These are phyloP conservation scores for Scheffersomyces stipitis DNA, from an alignment of 805 yeast species.

Conservation along the genomic window DNA sequence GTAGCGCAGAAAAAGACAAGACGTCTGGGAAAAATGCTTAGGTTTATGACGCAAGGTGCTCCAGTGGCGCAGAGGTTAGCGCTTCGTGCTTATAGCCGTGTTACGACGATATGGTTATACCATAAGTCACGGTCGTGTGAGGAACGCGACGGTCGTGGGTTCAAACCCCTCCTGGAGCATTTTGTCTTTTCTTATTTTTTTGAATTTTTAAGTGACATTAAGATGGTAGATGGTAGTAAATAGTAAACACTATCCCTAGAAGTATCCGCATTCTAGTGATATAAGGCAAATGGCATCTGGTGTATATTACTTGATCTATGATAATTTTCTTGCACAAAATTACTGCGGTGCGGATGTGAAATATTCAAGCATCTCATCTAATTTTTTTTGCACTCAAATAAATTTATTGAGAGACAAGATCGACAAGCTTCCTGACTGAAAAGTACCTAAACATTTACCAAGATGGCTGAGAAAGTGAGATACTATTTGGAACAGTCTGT, in stretches of 20 bases:
- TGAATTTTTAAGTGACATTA: not conserved
- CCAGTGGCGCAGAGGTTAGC: conserved; percentile 57
- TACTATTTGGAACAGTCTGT: conserved; percentile 67
- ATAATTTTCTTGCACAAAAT: no score
- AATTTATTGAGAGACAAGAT: no score
- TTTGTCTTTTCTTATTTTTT: conserved; percentile 29
- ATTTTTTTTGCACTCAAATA: no score
- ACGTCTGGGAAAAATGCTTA: no score
- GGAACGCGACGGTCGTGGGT: conserved; percentile 59
- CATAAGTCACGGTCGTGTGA: conserved; percentile 53
- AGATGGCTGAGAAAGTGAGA: conserved; percentile 47
- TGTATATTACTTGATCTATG: no score
- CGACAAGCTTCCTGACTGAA: no score
- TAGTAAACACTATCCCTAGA: no score
- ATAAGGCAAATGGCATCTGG: no score
- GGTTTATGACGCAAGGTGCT: conserved; percentile 26
- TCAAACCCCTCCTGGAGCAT: conserved; percentile 56
- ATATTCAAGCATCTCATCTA: conserved; percentile 1
- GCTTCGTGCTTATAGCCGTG: conserved; percentile 54
- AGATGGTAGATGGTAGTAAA: no score
- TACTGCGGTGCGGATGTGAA: no score
- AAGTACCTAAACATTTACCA: not conserved
- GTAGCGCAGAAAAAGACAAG: no score
- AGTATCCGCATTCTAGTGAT: no score
- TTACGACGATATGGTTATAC: conserved; percentile 44